A percentile compares a stretch with the other conserved stretches of the same genome.
Evolutionary conservation across 768 basidiomycete species (phyloP).

Genomic region (Leccinum disarticulatum): DNA sequence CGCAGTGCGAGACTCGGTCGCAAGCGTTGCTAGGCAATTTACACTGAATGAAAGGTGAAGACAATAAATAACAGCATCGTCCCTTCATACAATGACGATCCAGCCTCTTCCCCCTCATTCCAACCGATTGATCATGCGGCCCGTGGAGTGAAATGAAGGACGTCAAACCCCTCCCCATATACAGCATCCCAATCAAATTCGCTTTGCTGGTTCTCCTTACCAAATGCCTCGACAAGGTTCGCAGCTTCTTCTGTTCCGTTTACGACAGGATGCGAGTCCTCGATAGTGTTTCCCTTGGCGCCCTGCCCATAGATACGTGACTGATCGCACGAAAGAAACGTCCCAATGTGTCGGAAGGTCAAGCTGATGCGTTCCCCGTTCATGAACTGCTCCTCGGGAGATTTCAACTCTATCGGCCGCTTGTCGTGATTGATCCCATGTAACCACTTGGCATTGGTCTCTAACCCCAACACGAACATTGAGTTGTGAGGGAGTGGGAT

Average conservation of each 20-base stretch:
- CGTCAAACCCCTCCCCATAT: conserved; percentile 71
- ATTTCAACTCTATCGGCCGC: conserved; percentile 54
- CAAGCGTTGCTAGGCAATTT: conserved; percentile 28
- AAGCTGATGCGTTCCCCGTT: conserved; percentile 73
- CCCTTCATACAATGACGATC: conserved; percentile 24
- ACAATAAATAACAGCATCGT: conserved; percentile 24
- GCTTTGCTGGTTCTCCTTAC: conserved; percentile 67
- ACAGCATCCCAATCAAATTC: conserved; percentile 67
- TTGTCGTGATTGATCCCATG: conserved; percentile 80
- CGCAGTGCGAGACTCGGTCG: background rate
- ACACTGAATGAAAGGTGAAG: conserved; percentile 12
- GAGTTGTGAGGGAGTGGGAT: conserved; percentile 79
- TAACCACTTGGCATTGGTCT: conserved; percentile 73
- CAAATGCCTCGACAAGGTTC: conserved; percentile 61
- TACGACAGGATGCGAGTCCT: conserved; percentile 53
- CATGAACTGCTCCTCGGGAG: conserved; percentile 50
- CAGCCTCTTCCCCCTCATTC: conserved; percentile 10
- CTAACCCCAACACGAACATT: conserved; percentile 76
- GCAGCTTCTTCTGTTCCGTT: conserved; percentile 49
- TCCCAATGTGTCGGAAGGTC: conserved; percentile 78
- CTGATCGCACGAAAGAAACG: conserved; percentile 57
- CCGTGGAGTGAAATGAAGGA: conserved; percentile 51
- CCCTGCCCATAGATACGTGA: conserved; percentile 72
- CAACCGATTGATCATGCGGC: conserved; percentile 17
- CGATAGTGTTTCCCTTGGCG: conserved; percentile 59